phyloP scores from a whole-genome alignment of 2,329 filamentous ascomycete genomes.

The Helotiales sp. region DNA sequence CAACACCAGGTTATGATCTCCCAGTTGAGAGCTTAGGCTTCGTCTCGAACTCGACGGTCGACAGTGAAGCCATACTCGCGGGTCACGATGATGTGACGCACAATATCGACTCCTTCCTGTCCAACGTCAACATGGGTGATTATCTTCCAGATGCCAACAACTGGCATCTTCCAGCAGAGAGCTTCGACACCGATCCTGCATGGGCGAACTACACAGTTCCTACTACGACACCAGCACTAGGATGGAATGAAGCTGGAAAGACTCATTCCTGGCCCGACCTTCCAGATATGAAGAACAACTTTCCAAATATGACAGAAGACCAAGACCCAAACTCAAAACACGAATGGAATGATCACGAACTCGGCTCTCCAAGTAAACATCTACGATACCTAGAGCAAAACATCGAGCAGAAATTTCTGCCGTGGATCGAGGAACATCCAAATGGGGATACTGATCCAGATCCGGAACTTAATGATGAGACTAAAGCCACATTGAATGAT shows the following conservation, averaged over 20 bases:
- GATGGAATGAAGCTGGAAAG: constrained; percentile 15
- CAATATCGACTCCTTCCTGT: constrained; percentile 24
- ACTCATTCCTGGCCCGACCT: constrained; percentile 14
- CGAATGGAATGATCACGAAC: constrained; percentile 6
- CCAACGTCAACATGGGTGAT: constrained; percentile 13
- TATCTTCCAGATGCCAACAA: constrained; percentile 9
- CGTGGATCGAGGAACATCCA: constrained; percentile 16
- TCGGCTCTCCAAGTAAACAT: constrained; percentile 2
- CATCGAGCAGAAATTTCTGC: constrained; percentile 17
- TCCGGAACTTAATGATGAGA: background rate
- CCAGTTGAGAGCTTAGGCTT: constrained; percentile 38
- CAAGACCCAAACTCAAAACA: constrained; percentile 8
- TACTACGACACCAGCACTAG: constrained; percentile 11
- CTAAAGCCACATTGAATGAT: background rate
- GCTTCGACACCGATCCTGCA: constrained; percentile 16
- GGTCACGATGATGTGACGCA: constrained; percentile 13
- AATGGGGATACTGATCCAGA: background rate
- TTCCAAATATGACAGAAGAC: background rate
- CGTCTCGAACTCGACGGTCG: constrained; percentile 35
- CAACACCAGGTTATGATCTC: constrained; percentile 19
- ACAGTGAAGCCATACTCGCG: constrained; percentile 35
- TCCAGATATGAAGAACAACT: constrained; percentile 5
- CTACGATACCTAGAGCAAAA: constrained; percentile 15
- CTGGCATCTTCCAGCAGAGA: constrained; percentile 19
- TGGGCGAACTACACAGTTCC: constrained; percentile 22